phyloP scores from a whole-genome alignment of 192 early-diverging fungal species.

The Coemansia sp. region DNA sequence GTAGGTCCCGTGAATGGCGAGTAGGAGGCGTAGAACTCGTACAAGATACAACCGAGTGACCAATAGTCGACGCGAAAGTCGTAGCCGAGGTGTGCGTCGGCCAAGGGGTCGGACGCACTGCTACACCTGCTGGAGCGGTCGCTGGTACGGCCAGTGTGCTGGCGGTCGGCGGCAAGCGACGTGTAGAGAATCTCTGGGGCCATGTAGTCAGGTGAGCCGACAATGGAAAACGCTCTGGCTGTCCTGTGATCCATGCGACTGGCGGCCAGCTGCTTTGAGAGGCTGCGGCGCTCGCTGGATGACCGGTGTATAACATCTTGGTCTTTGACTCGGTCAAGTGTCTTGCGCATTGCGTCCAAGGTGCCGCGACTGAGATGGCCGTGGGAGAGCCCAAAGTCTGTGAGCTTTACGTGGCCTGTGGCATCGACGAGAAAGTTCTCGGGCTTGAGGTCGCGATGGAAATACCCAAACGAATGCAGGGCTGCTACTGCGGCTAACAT shows the following conservation, averaged over 20 bases:
- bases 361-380: constrained; percentile 63
- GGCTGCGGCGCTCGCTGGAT: constrained; percentile 50
- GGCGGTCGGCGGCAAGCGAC: constrained; percentile 38
- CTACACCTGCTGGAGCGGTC: constrained; percentile 27
- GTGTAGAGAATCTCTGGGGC: constrained; percentile 81
- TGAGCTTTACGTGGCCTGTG: constrained; percentile 83
- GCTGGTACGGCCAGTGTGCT: constrained; percentile 10
- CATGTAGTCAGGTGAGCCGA: constrained; percentile 94
- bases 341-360: constrained; percentile 52
- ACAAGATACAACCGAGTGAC: constrained; percentile 74
- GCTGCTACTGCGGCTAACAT: constrained; percentile 77
- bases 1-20: constrained; percentile 72
- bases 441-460: constrained; percentile 54
- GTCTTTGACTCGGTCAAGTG: constrained; percentile 59
- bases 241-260: constrained; percentile 55
- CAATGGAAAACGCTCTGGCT: constrained; percentile 68
- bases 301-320: constrained; percentile 48
- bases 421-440: constrained; percentile 54
- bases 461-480: constrained; percentile 52
- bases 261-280: constrained; percentile 38
- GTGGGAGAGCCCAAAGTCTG: constrained; percentile 89
- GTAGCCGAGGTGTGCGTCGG: constrained; percentile 61
- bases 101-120: constrained; percentile 47
- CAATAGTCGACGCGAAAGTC: constrained; percentile 73
- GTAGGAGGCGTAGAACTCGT: constrained; percentile 74